These are phyloP conservation scores for Carex pumila DNA, from an alignment of 176 grass and related monocot genomes.

Conservation along the genomic window DNA sequence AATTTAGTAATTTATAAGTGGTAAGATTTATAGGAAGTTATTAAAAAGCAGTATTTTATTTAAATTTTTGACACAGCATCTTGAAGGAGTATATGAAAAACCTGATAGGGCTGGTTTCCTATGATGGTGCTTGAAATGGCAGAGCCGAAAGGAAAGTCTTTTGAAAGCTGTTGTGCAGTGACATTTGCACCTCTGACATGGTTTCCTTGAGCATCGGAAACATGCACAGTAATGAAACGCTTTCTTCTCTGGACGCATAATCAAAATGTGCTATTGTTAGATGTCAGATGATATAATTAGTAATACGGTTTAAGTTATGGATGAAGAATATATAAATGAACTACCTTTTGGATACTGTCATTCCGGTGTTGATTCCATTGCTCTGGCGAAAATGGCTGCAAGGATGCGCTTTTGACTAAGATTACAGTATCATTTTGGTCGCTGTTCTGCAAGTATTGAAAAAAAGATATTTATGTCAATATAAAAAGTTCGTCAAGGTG, in stretches of 20 bases:
- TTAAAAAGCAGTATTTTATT: neutral
- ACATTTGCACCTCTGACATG: slow-evolving; percentile 38
- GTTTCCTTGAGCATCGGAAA: slow-evolving; percentile 35
- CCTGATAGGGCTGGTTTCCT: slow-evolving; percentile 58
- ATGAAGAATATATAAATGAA: neutral
- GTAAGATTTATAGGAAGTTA: neutral
- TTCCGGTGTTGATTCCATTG: slow-evolving; percentile 67
- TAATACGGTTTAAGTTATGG: neutral
- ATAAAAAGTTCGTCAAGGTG: neutral
- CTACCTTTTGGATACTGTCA: slow-evolving; percentile 54
- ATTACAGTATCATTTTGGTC: slow-evolving; percentile 49
- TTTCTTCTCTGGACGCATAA: slow-evolving; percentile 43
- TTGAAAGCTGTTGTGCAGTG: slow-evolving; percentile 41
- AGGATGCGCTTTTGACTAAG: slow-evolving; percentile 46
- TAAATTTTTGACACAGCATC: neutral
- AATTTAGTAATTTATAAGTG: neutral
- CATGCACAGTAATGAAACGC: slow-evolving; percentile 51
- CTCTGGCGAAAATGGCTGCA: slow-evolving; percentile 57
- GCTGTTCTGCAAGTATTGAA: slow-evolving; percentile 8
- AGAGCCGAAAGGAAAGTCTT: slow-evolving; percentile 67
- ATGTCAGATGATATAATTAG: neutral
- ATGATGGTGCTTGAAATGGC: slow-evolving; percentile 56
- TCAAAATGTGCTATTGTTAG: neutral
- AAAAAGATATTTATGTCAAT: neutral
- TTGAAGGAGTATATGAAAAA: neutral